Base-by-base conservation (phyloP, 2,329 filamentous ascomycete species). In the Cordyceps farinosa region DNA sequence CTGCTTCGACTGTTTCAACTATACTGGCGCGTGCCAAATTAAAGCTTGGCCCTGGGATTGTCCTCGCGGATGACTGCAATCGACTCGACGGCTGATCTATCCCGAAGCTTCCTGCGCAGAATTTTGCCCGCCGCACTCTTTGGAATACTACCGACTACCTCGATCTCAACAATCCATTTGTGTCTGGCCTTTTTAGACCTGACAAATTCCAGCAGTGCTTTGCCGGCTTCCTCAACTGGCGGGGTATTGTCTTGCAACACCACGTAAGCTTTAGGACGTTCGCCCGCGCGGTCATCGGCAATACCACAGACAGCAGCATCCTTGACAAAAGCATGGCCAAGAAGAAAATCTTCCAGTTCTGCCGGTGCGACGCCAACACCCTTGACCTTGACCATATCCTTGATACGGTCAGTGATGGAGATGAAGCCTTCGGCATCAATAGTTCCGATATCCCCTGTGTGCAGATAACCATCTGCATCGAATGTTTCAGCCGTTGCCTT, bases 311-410 rank as follows among this genome's bases (percentile, higher is more conserved):
- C 82, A 0, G 85, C 85, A 1, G 77, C 80, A 68, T 88, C 86
- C 47, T 82, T 82, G 0, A 89, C 81, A 15, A 77, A 77, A 0
- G 74, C 69, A 65, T 88, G 84, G 0, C 84, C 82, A 1, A 88
- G 78, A n/a, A 89, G 72, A 2, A 84, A 69, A 66, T 87, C 84
- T 68, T 89, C 86, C 0, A 89, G 76, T 69, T 89, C 87, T 0
- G 86, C 86, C 0, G 87, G 86, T 7, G 86, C 83, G 8, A 87
- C 83, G 5, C 80, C 82, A 42, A 87, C 82, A 0, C 86, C 86
- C 66, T 88, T 87, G 10, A 88, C 85, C 70, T 89, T 89, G 72
- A 88, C 86, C 78, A 88, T 83, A 72, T 89, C 86, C 74, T 89
- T 90, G 70, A 89, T 84, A 0, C 86, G 79, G 68, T 89, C 86